Base-by-base conservation (phyloP, 2,329 filamentous ascomycete genomes). In the Dactylonectria estremocensis region DNA sequence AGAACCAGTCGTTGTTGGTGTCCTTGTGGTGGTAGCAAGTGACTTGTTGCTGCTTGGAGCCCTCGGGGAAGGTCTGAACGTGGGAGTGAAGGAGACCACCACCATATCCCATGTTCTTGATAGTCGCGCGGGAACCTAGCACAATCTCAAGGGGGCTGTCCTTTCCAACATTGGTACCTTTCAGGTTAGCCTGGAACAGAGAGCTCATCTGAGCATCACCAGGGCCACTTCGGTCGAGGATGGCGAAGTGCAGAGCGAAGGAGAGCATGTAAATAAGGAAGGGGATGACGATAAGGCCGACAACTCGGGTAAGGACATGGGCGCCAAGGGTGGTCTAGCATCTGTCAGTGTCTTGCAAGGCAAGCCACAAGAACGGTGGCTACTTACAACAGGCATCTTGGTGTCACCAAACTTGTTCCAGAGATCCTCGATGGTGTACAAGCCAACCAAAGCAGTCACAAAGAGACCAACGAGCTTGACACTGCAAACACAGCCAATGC, bases 191-290 rank as follows among this genome's bases (percentile, higher is more conserved):
- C 81, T 99, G 96, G 89, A 99, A 99, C 57, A 99, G 90, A 28
- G 96, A 99, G 84, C 95, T 98, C 96, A 99, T 99, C 83, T 99
- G 96, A n/a, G 96, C 96, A 84, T 99, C 96, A 61, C 96, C 96
- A 8, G 97, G 96, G 20, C 96, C 96, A 76, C 92, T 95, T 83
- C 94, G 95, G 81, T 97, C 94, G 66, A 99, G 89, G 70, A 99
- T 94, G 69, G 94, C 88, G 82, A 99, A 99, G 83, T 99, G 96
- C 61, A 97, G 83, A 75, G 93, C 97, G 81, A 99, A 99, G 49
- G 95, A 97, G 80, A 98, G 91, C 83, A 98, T 91, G 85, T 99
- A 99, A 76, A 99, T 94, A 66, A 95, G 84, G 78, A 97, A 86
- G 7, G 96, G 96, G 57, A 99, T 88, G 69, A 97, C 79, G 70